Evolutionary conservation across 768 basidiomycete species (phyloP).

Genomic region (Suillus subluteus): DNA sequence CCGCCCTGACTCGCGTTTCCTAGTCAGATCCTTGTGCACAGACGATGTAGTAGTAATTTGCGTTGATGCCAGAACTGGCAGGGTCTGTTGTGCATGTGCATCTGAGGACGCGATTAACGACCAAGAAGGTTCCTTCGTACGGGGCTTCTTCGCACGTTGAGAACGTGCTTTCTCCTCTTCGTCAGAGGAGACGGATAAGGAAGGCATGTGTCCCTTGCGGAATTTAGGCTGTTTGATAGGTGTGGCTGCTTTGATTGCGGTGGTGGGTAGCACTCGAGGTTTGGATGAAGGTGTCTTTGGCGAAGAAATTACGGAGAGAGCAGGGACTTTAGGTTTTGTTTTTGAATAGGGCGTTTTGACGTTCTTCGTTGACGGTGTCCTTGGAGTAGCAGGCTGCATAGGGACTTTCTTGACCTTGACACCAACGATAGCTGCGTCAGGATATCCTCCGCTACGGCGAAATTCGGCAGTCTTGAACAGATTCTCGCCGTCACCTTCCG

Average conservation of each 20-base stretch:
- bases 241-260: slow-evolving; percentile 24
- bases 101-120: slow-evolving; percentile 29
- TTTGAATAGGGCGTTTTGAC: slow-evolving; percentile 5
- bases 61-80: slow-evolving; percentile 18
- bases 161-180: slow-evolving; percentile 74
- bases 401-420: slow-evolving; percentile 51
- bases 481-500: slow-evolving; percentile 14
- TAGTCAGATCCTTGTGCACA: slow-evolving; percentile 10
- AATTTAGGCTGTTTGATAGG: slow-evolving; percentile 23
- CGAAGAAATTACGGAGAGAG: background rate
- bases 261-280: slow-evolving; percentile 1
- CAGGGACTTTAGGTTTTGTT: background rate
- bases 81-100: slow-evolving; percentile 23
- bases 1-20: slow-evolving; percentile 21
- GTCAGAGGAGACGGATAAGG: slow-evolving; percentile 65
- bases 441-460: slow-evolving; percentile 20
- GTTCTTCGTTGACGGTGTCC: slow-evolving; percentile 8
- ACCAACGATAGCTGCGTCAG: slow-evolving; percentile 25
- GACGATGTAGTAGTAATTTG: slow-evolving; percentile 28
- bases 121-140: slow-evolving; percentile 41
- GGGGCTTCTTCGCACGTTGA: slow-evolving; percentile 64
- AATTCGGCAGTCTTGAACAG: slow-evolving; percentile 14
- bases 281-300: slow-evolving; percentile 33
- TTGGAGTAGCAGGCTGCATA: slow-evolving; percentile 40
- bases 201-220: slow-evolving; percentile 41